Base-by-base conservation (phyloP, 2,329 filamentous ascomycete genomes). In the Chaetomium strumarium region DNA sequence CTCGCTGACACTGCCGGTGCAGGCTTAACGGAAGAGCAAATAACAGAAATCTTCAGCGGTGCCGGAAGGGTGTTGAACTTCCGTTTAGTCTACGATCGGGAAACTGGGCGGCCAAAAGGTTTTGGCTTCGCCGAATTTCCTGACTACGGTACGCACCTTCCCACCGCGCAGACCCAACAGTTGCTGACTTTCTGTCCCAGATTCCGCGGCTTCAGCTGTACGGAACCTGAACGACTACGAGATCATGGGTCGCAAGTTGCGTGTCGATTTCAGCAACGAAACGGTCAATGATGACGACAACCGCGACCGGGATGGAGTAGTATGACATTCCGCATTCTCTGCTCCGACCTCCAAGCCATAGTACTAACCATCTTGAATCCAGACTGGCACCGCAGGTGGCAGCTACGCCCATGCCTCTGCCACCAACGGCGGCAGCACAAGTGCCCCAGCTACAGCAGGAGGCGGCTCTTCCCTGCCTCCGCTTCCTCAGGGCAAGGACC, bases 51-150 rank as follows among this genome's bases (percentile, higher is more conserved):
- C 56, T 95, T 97, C 69, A 88, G 85, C 67, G 86, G 87, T 59
- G 90, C 88, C 49, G 93, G 93, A 53, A 88, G 91, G 60, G 92
- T 97, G 1, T 78, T 95, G 54, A 92, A 88, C 67, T 97, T 97
- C 68, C 84, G 92, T 48, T 79, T 97, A 45, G 92, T 97, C 59
- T 95, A 96, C 71, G 95, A 97, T 73, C 87, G 90, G 49, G 92
- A 97, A 65, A 96, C 91, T 2, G 91, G 92, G 39, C 84, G 90
- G 52, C 91, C 93, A 1, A 97, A 96, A 70, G 93, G 93, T 16
- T 99, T 96, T 68, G 93, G 93, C 34, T 99, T 97, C 64, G 88
- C 91, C 64, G 92, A 97, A 68, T 99, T 95, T 66, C 87, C 90
- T 51, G 93, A 97, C 66, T 84, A 88, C 55, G 92, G 95, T 80